Evolutionary conservation across 495 filamentous ascomycete genomes (phyloP), one percentile per base, ranked within the genome.

Genomic region (Amniculicola lignicola): DNA sequence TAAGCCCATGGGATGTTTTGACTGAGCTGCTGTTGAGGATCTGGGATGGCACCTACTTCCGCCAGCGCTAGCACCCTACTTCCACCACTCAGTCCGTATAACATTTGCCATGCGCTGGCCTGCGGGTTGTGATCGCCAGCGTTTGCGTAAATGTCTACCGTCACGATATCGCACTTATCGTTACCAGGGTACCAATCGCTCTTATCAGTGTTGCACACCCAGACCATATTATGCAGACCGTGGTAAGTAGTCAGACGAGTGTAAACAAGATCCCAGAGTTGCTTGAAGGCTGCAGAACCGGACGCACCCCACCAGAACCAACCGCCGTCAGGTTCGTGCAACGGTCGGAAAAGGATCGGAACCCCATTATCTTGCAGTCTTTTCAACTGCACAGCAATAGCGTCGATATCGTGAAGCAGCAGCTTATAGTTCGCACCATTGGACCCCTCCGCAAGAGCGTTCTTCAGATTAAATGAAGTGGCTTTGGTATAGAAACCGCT

Each of bases 281-380:
- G 40, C 40, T 21, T 43, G 40, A 43, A 43, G 40, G 40, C 3
- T 43, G 40, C 4, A 22, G 40, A 24, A 43, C 19, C 16, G 21
- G 40, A 24, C 16, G 40, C 40, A 10, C 21, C 40, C 40, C 40
- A 43, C 40, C 21, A 43, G 21, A 43, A 43, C 40, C 16, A 43
- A 43, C 40, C 40, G 40, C 40, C 16, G n/a, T 43, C 40, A 43
- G 40, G 40, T 7, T 43, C 40, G 40, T 43, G 40, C 40, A 43
- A 43, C 6, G 40, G 40, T 23, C 40, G 40, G 19, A 24, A 43
- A 23, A 43, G 40, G 40, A 43, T 43, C 40, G 5, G 15, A 21
- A 43, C 40, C 21, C 40, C 21, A 22, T 43, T 43, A 43, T 43
- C 40, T n/a, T 24, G 40, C 19, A 43, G 40, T 19, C 25, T 43